Conservation (phyloP, 257 asterid species). For the Cordia subcordata region DNA sequence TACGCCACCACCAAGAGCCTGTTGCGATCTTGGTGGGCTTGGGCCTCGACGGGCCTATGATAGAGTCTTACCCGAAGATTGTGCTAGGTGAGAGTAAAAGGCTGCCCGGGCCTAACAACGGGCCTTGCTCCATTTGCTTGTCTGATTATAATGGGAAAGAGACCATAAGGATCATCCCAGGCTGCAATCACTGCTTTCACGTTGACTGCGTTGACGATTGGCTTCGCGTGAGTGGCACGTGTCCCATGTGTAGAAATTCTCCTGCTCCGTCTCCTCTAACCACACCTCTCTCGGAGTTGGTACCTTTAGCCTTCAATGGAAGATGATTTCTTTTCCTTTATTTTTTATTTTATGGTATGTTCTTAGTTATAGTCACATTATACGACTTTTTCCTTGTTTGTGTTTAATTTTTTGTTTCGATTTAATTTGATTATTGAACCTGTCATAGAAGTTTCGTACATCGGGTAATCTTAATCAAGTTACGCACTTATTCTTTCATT, state of each 20-base stretch:
- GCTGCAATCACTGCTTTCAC: conserved; percentile 25
- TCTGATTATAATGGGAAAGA: conserved; percentile 17
- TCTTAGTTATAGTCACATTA: too few species aligned
- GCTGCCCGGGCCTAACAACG: conserved; percentile 15
- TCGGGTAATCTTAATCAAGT: too few species aligned
- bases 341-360: too few species aligned
- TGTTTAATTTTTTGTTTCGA: too few species aligned
- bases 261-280: conserved; percentile 6
- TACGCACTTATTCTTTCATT: too few species aligned
- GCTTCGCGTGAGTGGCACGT: conserved; percentile 17
- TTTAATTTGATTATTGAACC: too few species aligned
- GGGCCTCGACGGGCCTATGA: conserved; percentile 14
- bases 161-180: conserved; percentile 21
- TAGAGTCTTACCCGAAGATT: conserved; percentile 15
- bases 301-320: conserved; percentile 15
- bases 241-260: conserved; percentile 28
- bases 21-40: not conserved
- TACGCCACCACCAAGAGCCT: not conserved
- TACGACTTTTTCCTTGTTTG: too few species aligned
- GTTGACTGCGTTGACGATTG: conserved; percentile 21
- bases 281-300: conserved; percentile 17
- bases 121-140: conserved; percentile 24
- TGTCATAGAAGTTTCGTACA: too few species aligned
- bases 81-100: conserved; percentile 21
- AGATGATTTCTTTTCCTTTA: conserved; percentile 14